A percentile compares a stretch with the other conserved stretches of the same genome.
These are phyloP conservation scores for Colletotrichum liaoningense DNA, from an alignment of 2,329 filamentous ascomycete genomes.

Conservation along the genomic window DNA sequence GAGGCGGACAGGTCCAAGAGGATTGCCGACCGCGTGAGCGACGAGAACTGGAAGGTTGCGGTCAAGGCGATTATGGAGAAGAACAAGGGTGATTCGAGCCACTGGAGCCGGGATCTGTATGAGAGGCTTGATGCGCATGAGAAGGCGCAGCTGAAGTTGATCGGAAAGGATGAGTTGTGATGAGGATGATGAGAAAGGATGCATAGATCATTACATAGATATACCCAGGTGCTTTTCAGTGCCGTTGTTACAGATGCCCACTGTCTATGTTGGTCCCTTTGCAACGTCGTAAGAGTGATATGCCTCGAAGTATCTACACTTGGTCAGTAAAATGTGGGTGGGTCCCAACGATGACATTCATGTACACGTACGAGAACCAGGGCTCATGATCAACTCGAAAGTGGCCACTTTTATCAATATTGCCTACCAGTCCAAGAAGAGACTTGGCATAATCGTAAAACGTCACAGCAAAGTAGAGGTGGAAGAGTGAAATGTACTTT, in stretches of 20 bases:
- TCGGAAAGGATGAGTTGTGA: constrained; percentile 43
- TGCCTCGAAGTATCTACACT: not conserved
- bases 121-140: constrained; percentile 32
- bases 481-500: constrained; percentile 11
- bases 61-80: constrained; percentile 29
- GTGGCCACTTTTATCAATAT: no score
- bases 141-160: constrained; percentile 31
- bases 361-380: not conserved
- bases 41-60: constrained; percentile 30
- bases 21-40: constrained; percentile 26
- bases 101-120: constrained; percentile 35
- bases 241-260: not conserved
- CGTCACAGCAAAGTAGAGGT: not conserved
- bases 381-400: not conserved
- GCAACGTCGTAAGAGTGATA: not conserved
- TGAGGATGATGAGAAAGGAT: constrained; percentile 8
- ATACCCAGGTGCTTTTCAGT: constrained; percentile 14
- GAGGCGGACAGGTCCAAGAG: constrained; percentile 33
- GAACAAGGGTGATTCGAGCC: constrained; percentile 27
- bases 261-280: not conserved
- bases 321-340: not conserved
- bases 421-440: fast-evolving
- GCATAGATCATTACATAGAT: constrained; percentile 18
- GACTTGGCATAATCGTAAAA: not conserved
- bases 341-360: not conserved